Evolutionary conservation across 371 early-diverging fungal genomes (phyloP).

Genomic region (Chytridiales sp.): DNA sequence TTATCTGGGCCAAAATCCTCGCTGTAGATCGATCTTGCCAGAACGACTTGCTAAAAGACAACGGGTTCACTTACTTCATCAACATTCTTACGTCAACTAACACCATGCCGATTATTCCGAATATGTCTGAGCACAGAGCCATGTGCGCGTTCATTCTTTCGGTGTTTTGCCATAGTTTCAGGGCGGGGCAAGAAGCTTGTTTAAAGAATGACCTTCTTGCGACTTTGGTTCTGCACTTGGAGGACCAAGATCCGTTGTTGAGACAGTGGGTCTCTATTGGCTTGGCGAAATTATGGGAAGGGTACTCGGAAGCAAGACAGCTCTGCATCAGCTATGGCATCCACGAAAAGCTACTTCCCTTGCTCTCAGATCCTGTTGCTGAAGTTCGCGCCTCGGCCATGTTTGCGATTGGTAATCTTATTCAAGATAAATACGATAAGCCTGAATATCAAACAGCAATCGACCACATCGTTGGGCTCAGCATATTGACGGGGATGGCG

Average conservation of each 20-base stretch:
- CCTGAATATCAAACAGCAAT: slow-evolving; percentile 47
- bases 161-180: slow-evolving; percentile 81
- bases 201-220: slow-evolving; percentile 67
- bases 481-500: slow-evolving; percentile 60
- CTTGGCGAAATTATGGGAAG: slow-evolving; percentile 82
- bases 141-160: slow-evolving; percentile 92
- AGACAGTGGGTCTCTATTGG: slow-evolving; percentile 90
- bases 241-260: slow-evolving; percentile 77
- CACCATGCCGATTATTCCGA: slow-evolving; percentile 54
- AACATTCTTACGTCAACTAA: slow-evolving; percentile 73
- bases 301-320: slow-evolving; percentile 71
- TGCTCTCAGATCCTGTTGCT: slow-evolving; percentile 70
- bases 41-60: slow-evolving; percentile 87
- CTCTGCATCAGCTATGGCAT: slow-evolving; percentile 68
- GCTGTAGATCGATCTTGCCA: slow-evolving; percentile 90
- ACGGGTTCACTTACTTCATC: slow-evolving; percentile 90
- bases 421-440: slow-evolving; percentile 65
- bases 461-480: slow-evolving; percentile 67
- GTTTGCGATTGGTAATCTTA: slow-evolving; percentile 74
- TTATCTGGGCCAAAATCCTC: slow-evolving; percentile 95
- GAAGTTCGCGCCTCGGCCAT: slow-evolving; percentile 86
- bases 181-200: slow-evolving; percentile 81
- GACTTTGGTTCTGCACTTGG: slow-evolving; percentile 68
- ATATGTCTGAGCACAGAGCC: slow-evolving; percentile 84
- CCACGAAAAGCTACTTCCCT: slow-evolving; percentile 63